These are phyloP conservation scores for Trichophyton equinum DNA, from an alignment of 2,329 filamentous ascomycete genomes.

Conservation along the genomic window DNA sequence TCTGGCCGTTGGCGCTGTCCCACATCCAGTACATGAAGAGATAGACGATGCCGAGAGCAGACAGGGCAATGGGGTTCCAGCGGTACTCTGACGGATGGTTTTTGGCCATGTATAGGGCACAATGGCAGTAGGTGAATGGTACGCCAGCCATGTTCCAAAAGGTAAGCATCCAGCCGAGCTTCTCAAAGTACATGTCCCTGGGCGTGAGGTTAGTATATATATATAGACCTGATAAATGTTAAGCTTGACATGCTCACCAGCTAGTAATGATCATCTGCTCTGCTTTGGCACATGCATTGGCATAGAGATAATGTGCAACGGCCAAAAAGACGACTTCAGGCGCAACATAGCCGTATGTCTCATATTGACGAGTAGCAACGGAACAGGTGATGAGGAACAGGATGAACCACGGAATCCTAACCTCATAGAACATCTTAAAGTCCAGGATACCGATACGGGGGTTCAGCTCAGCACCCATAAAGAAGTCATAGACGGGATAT, in stretches of 20 bases:
- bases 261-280: slow-evolving; percentile 83
- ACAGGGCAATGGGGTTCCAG: slow-evolving; percentile 59
- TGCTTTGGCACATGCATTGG: slow-evolving; percentile 82
- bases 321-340: slow-evolving; percentile 70
- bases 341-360: slow-evolving; percentile 72
- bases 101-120: slow-evolving; percentile 77
- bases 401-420: slow-evolving; percentile 85
- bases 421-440: slow-evolving; percentile 94
- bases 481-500: slow-evolving; percentile 70
- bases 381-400: slow-evolving; percentile 66
- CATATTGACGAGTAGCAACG: slow-evolving; percentile 68
- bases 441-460: slow-evolving; percentile 68
- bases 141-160: slow-evolving; percentile 95
- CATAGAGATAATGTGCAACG: slow-evolving; percentile 83
- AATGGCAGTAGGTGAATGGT: slow-evolving; percentile 84
- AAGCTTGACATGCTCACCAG: slow-evolving; percentile 42
- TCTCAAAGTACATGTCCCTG: slow-evolving; percentile 92
- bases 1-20: slow-evolving; percentile 86
- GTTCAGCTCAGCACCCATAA: slow-evolving; percentile 81
- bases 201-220: not conserved
- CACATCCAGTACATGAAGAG: slow-evolving; percentile 80
- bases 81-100: slow-evolving; percentile 65
- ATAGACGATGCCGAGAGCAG: slow-evolving; percentile 55
- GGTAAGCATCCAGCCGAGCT: slow-evolving; percentile 94
- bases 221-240: not conserved